These are phyloP conservation scores for Eucalyptus sp. DNA, from an alignment of 345 rosid species.

Conservation along the genomic window DNA sequence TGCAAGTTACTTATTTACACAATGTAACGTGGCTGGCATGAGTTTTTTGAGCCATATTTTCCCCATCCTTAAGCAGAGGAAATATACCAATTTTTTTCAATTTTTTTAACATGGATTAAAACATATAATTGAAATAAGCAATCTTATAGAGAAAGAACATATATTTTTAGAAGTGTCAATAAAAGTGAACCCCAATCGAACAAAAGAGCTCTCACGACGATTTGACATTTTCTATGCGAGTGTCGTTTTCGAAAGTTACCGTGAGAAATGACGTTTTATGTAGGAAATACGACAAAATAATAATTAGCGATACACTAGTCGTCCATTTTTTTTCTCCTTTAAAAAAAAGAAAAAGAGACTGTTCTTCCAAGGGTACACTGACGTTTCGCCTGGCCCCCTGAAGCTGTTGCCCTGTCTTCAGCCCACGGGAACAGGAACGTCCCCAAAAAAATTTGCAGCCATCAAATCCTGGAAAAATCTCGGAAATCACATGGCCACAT, in stretches of 20 bases:
- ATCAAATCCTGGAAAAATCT: background rate
- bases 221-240: background rate
- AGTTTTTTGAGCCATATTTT: background rate
- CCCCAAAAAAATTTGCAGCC: background rate
- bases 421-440: background rate
- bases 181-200: rapidly evolving
- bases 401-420: background rate
- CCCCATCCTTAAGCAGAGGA: background rate
- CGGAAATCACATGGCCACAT: background rate
- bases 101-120: background rate
- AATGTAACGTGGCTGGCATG: background rate
- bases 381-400: background rate
- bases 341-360: background rate
- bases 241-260: background rate
- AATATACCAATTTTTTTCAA: background rate
- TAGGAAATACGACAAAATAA: background rate
- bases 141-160: background rate
- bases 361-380: background rate
- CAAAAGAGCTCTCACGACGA: background rate
- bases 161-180: background rate
- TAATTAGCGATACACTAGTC: background rate
- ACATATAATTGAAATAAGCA: background rate
- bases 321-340: background rate
- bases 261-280: background rate
- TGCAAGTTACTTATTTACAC: no score